Base-by-base conservation (phyloP, 768 basidiomycete genomes). In the Pleurotus cornucopiae region DNA sequence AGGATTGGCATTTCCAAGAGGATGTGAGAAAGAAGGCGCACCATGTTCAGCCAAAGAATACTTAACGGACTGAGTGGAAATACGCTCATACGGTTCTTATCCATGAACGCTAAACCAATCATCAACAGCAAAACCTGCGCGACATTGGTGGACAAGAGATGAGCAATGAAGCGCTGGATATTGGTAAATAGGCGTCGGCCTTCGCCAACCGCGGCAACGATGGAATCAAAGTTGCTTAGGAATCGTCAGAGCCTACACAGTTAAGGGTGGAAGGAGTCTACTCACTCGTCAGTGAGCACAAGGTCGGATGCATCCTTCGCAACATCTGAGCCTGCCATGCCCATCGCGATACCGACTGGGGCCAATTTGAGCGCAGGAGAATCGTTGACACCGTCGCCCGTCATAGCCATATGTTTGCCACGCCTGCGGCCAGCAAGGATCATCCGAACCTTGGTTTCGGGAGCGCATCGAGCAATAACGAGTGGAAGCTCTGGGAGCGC, bases 261-360 rank as follows among this genome's bases (percentile, higher is more conserved):
- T 6, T n/a, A 14, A 30, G 5, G 20, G 57, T 88, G 84, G 62
- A 91, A 85, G 12, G 85, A 86, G 2, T 85, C 71, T 64, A 91
- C 90, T 66, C 87, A 87, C 69, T 86, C 85, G 66, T 87, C 83
- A 88, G 89, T 88, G 40, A 91, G 76, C 62, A 91, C 87, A 63
- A 91, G 88, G 43, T 67, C 72, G 2, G 72, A 71, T 18, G 71
- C 72, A 48, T 72, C 72, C 56, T 72, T 72, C 12, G 71, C 70
- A 6, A 73, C 74, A n/a, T 62, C 61, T 13, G 61, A 57, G 13
- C 59, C 61, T 3, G 59, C 60, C 63, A 53, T 89, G 41, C 60
- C 57, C 46, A 60, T 59, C 4, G 61, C 60, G 38, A 61, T 61
- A 21, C 61, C 61, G 26, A 59, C 58, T 37, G 60, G 59, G 6